Base-by-base conservation (phyloP, 805 yeast genomes). In the Ogataea philodendri region DNA sequence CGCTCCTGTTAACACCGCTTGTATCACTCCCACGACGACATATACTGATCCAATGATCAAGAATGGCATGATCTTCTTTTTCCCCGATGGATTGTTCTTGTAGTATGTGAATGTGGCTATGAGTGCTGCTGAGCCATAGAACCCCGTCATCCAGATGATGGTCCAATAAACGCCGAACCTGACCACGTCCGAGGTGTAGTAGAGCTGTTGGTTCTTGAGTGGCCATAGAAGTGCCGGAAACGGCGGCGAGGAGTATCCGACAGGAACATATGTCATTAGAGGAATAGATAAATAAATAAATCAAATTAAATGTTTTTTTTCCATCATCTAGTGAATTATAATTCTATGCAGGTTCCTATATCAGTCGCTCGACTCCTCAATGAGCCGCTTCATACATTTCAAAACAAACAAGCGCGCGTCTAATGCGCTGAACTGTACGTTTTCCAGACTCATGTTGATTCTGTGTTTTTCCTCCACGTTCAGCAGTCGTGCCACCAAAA, bases 201-300 rank as follows among this genome's bases (percentile, higher is more conserved):
- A 90, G 4, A 90, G 71, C 45, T 71, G 77, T 22, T 87, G 70
- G 5, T 69, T 51, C 18, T 63, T 59, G 22, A 75, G 46, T 0
- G 95, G 95, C 84, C 88, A 81, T 51, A 68, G 71, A 19, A 90
- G 59, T 3, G 94, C 79, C 4, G 97, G 97, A 51, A 89, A 90
- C 10, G 51, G 37, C 1, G 97, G 97, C 1, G 80, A 67, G 9
- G 66, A 63, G 60, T 90, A 90, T 20, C 96, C 96, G 5, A 85
- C 76, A 2, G 97, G 96, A 1, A 78, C 51, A 19, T 43, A 41
- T 18, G 45, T 41, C 32, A 33, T 27, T 20, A 11, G 27, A 8
- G 22, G 27, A 32, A 18, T 10, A n/a, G n/a, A 7, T 15, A 19
- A 32, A 15, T 19, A 17, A 26, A 24, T 23, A 23, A 30, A 22